Base-by-base conservation (phyloP, 1,139 yeast genomes). In the Yamadazyma siamensis region DNA sequence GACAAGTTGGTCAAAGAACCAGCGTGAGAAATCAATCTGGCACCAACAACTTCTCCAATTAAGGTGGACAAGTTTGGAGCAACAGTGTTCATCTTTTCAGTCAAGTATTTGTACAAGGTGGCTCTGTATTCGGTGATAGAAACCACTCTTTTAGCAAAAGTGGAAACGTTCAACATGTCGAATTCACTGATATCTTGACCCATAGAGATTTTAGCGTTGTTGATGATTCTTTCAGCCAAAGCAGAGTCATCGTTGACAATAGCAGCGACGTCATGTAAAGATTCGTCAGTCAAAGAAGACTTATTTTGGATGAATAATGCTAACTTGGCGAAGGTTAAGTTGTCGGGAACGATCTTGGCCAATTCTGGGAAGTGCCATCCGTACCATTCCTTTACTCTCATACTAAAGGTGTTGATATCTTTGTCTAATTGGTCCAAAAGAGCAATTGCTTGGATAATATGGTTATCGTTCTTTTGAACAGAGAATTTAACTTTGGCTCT, bases 301-400 rank as follows among this genome's bases (percentile, higher is more conserved):
- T 94, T 94, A 68, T 91, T 95, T 66, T 80, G 77, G 57, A 91
- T 86, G 65, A 74, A 74, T 44, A 88, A 69, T 41, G 88, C 87
- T 45, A 89, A 75, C 61, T 75, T 80, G 50, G 96, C 96, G 62
- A 77, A 91, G 45, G 76, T 71, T 65, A 85, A 84, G 71, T 89
- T 89, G 69, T 91, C 98, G 49, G 86, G 80, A 48, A 89, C 88
- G 58, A 91, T 87, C 75, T 91, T 91, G 54, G 96, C 96, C 77
- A 91, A 77, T 68, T 91, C 99, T 25, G 99, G 99, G 80, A 91
- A 94, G 63, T 91, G 99, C 99, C 99, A 91, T 45, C 98, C 97
- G 67, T 94, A 91, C 99, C 99, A 91, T 71, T 91, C 99, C 71
- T 89, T 89, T 59, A 80, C 77, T 71, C 99, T 81, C 99, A 91